Base-by-base conservation (phyloP, 2,329 filamentous ascomycete genomes). In the Polytolypa hystricis region DNA sequence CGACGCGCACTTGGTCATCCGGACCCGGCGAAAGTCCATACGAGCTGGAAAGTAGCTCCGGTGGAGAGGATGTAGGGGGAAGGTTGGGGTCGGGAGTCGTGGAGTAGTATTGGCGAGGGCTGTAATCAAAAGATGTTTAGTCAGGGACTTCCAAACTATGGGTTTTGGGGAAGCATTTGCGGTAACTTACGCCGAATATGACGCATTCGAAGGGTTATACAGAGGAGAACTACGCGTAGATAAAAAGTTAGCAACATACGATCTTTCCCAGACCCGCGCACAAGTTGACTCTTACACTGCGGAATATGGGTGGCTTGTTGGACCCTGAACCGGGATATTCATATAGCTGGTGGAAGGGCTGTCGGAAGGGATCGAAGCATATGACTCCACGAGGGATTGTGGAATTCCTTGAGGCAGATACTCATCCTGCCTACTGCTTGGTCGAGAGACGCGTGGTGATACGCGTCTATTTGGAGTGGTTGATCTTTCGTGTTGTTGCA, bases 1-100 rank as follows among this genome's bases (percentile, higher is more conserved):
- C 70, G 11, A 86, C 75, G 41, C 82, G 71, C 26, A 84, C 77
- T 46, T 76, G 58, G 32, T 61, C 61, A 17, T 60, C 57, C n/a
- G 52, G 52, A 15, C 62, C 61, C 38, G 59, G 52, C 7, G 55
- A 44, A 10, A 30, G 37, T 29, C 23, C 29, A 27, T 35, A 38
- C 15, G 28, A 31, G 19, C 38, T 28, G 26, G 34, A 23, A 21
- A 32, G 26, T 9, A 25, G 20, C 11, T 33, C 38, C 12, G 37
- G 21, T n/a, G 33, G 28, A 29, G 31, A 14, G 17, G 28, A 19
- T 11, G 30, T 19, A 10, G 4, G 33, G n/a, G 17, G 37, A 9
- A 15, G 32, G 20, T 12, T 36, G 29, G 16, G 9, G 21, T 35
- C 33, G 14, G 23, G 16, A 4, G 12, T 20, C 15, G 33, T 25